Evolutionary conservation across 139 green algal species (phyloP).

Genomic region (Bryopsis sp.): DNA sequence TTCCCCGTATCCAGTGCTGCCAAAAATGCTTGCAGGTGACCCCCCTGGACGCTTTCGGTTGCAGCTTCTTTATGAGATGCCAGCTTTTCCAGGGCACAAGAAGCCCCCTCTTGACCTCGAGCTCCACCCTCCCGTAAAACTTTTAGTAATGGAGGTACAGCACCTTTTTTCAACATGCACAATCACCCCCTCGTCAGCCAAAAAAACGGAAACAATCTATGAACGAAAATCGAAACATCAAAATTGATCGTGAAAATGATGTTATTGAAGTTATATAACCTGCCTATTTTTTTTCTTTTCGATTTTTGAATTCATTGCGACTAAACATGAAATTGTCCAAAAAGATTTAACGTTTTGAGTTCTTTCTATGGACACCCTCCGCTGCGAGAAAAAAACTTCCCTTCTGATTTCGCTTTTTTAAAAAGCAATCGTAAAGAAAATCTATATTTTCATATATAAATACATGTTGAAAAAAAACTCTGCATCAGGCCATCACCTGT

Average conservation of each 20-base stretch:
- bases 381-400: neutral
- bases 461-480: no score
- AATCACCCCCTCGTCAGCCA: neutral
- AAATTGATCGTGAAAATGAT: no score
- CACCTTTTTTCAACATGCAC: neutral
- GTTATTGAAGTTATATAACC: no score
- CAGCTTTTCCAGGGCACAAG: conserved; percentile 9
- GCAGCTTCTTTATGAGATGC: conserved; percentile 14
- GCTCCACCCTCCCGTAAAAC: neutral
- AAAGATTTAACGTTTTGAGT: no score
- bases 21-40: neutral
- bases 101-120: neutral
- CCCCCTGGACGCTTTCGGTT: neutral
- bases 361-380: neutral
- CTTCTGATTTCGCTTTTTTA: neutral
- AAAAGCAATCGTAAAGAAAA: no score
- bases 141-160: neutral
- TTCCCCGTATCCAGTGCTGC: conserved; percentile 16
- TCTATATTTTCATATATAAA: no score
- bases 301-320: no score
- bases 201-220: no score
- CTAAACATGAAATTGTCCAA: no score
- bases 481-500: no score
- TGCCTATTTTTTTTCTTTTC: no score
- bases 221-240: no score